Base-by-base conservation (phyloP, 116 monocot species). In the Trichopus zeylanicus region DNA sequence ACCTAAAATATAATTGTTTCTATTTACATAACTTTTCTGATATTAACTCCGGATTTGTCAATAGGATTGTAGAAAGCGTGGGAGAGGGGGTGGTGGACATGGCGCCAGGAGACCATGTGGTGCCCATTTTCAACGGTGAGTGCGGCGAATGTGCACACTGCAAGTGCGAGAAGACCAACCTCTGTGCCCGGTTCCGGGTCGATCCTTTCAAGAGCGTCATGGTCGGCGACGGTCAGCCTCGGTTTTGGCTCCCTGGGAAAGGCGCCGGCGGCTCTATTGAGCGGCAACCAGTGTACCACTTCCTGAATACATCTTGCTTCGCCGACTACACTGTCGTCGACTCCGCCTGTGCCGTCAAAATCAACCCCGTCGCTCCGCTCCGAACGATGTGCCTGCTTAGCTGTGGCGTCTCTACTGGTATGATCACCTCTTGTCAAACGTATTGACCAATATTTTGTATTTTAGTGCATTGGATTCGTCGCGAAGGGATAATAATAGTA, bases 241-340 rank as follows among this genome's bases (percentile, higher is more conserved):
- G 99, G 52, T 91, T 99, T 70, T 81, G 31, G n/a, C 46, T 58
- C 1, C 26, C 10, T 18, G 72, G 29, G 23, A 15, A 22, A 35
- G 62, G 24, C 47, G 60, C 20, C 10, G 53, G 56, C 1, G n/a
- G n/a, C n/a, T n/a, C n/a, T n/a, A n/a, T n/a, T n/a, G 53, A 26
- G 21, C 73, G 71, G 9, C 54, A 37, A 1, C 91, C 91, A 7
- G 61, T 99, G 4, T 64, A 83, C 74, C 99, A 99, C 57, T 99
- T 99, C 58, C 73, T 99, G 38, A 83, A 76, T 78, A 88, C 92
- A 16, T 99, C 99, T 3, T 88, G 91, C 37, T 99, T 99, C 52
- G 20, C 81, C 1, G 85, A 99, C 73, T 92, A 92, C 72, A 99
- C 92, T 10, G 98, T 99, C 21, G 22, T 99, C 6, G 92, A 99